Evolutionary conservation across 805 yeast genomes (phyloP), one percentile per base, ranked within the genome.

Genomic region (Zygosaccharomyces gambellarensis): DNA sequence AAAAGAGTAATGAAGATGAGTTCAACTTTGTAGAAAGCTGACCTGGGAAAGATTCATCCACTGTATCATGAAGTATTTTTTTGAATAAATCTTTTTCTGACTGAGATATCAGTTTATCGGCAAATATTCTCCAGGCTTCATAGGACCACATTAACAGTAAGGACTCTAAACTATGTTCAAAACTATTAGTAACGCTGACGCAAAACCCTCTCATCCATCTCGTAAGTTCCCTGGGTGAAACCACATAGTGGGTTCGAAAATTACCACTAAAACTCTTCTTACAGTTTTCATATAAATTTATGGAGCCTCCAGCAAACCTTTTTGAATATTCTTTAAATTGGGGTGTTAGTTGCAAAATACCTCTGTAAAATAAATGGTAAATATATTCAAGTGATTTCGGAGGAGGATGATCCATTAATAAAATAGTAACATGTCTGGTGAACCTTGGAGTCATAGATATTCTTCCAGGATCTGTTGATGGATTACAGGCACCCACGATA

Each of bases 401-500:
- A 0, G 84, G 82, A 0, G 98, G 97, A 60, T 90, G 85, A 53
- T 84, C 95, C 4, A 90, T 85, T 78, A 81, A 78, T 0, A 92
- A 55, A 5, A 88, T 71, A 0, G 84, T 68, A 2, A 79, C 72
- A 58, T 83, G 90, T 5, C 95, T 73, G 41, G 86, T 65, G 56
- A 90, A 83, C 39, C 97, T 69, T 8, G 71, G 60, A 1, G 81
- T 71, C 21, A 92, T 61, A 2, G 62, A 63, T 9, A 76, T 70
- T 52, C 98, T 74, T 0, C 97, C 96, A 3, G 81, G 79, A 65
- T 87, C 95, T 0, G 82, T 74, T 0, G 96, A 83, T 0, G 97
- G 94, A 60, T 92, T 92, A 64, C 98, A 92, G 0, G 98, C 97
- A 7, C 95, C 97, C n/a, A 90, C 94, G 68, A 92, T 75, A 60